phyloP scores from a whole-genome alignment of 257 asterid species.

The Forsythia suspensa region DNA sequence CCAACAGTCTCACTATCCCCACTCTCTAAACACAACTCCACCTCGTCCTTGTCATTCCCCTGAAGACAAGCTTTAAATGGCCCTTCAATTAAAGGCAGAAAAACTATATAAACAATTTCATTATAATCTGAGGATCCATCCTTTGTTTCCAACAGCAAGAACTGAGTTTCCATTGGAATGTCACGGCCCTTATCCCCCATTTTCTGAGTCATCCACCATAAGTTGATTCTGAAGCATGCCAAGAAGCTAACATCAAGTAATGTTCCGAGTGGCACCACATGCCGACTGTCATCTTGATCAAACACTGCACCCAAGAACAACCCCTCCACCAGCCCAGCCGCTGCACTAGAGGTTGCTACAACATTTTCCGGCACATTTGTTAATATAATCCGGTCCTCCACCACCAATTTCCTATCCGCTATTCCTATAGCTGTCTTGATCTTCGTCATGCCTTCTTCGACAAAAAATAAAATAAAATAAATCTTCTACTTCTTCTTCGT shows the following conservation, averaged over 20 bases:
- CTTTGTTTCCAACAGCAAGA: background rate
- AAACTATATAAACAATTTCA: background rate
- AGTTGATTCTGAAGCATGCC: background rate
- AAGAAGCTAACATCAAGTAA: background rate
- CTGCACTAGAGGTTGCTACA: background rate
- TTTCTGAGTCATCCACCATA: conserved; percentile 6
- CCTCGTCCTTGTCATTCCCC: background rate
- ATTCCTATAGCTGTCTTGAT: background rate
- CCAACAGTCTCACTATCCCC: background rate
- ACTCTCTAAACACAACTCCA: background rate
- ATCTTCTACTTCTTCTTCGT: too few relatives aligned
- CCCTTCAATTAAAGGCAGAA: background rate
- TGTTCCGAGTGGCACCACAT: background rate
- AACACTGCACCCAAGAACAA: background rate
- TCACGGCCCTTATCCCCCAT: background rate
- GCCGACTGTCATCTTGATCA: background rate
- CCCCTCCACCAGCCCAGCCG: background rate
- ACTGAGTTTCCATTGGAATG: background rate
- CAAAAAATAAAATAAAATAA: too few relatives aligned
- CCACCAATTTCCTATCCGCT: background rate
- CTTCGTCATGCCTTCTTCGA: background rate
- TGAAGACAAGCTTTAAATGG: background rate
- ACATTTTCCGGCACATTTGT: background rate
- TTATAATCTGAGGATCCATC: background rate
- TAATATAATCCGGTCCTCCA: background rate